These are phyloP conservation scores for Golubevia sp. DNA, from an alignment of 1,284 basidiomycete species.

Conservation along the genomic window DNA sequence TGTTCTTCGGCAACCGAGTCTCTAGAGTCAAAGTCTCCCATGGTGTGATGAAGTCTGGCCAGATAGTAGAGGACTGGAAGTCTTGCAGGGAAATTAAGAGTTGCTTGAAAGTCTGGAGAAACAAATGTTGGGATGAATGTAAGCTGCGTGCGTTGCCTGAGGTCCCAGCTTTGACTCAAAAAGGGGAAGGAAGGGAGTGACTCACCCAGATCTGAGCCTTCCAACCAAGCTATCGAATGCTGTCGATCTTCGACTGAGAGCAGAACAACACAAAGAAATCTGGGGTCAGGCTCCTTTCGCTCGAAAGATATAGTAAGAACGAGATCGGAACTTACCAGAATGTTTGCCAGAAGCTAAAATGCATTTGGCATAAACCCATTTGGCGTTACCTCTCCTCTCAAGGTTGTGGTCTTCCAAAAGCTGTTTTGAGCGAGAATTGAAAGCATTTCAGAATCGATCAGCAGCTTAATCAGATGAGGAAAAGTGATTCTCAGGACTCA, in stretches of 20 bases:
- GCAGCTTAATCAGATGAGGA: no score
- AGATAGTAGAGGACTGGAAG: constrained; percentile 26
- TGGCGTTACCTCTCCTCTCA: not conserved
- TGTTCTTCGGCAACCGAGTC: constrained; percentile 4
- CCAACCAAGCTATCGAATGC: no score
- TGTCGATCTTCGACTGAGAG: no score
- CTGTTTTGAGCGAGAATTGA: not conserved
- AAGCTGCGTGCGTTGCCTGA: no score
- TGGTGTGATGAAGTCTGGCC: constrained; percentile 21
- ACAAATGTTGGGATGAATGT: not conserved
- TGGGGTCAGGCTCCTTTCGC: no score
- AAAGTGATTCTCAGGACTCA: not conserved
- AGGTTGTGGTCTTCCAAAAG: not conserved
- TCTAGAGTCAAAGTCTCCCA: constrained; percentile 7
- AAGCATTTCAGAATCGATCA: no score
- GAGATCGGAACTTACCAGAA: not conserved
- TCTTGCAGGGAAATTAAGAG: not conserved
- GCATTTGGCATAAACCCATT: not conserved
- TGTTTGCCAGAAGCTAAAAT: not conserved
- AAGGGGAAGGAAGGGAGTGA: no score
- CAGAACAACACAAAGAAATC: no score
- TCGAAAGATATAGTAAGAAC: not conserved
- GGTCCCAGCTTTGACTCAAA: no score
- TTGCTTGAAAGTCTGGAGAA: not conserved
- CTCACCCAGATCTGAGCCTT: no score